Base-by-base conservation (phyloP, 495 filamentous ascomycete genomes). In the Pyronema domesticum region DNA sequence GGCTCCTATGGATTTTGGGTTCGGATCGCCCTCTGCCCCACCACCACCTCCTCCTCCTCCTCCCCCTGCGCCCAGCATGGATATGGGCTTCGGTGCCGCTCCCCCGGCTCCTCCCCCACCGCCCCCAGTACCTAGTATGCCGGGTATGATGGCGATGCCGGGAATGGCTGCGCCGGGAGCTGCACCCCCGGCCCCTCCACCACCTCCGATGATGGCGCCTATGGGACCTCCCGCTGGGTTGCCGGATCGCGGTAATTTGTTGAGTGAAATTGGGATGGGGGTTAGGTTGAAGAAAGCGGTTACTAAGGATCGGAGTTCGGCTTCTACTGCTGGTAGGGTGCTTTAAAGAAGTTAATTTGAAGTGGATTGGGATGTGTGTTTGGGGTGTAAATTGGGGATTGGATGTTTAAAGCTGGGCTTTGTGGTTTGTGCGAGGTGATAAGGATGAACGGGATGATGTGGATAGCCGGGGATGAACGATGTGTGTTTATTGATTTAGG, bases 1-100 rank as follows among this genome's bases (percentile, higher is more conserved):
- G 34, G 45, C 93, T 35, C 67, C 95, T 23, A 89, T 84, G 48
- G 83, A 85, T 7, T 79, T 82, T 69, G 86, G 85, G 49, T 79
- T 85, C 47, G 81, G 82, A 60, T 9, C 54, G 2, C 23, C 23
- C 5, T 1, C 23, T 0, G 57, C 59, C 36, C 61, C 61, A 7
- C 57, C 68, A 34, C 51, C 64, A 1, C 60, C 65, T 8, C 59
- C 60, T 0, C 59, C 61, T 0, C 53, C 57, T 9, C 68, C 68
- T 2, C 68, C 68, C 1, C 62, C 66, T 9, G 46, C 53, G 0
- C 60, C 61, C 0, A n/a, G n/a, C n/a, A 47, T 53, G 10, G 13
- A 10, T 0, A 51, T 51, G 8, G 19, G 19, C 19, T n/a, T n/a
- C 18, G 52, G 39, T 46, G 35, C 11, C 19, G 10, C 51, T 15